Percentiles rank a stretch among this genome's conserved stretches.
phyloP scores from a whole-genome alignment of 202 grass and related monocot species.

The Eragrostis tef region DNA sequence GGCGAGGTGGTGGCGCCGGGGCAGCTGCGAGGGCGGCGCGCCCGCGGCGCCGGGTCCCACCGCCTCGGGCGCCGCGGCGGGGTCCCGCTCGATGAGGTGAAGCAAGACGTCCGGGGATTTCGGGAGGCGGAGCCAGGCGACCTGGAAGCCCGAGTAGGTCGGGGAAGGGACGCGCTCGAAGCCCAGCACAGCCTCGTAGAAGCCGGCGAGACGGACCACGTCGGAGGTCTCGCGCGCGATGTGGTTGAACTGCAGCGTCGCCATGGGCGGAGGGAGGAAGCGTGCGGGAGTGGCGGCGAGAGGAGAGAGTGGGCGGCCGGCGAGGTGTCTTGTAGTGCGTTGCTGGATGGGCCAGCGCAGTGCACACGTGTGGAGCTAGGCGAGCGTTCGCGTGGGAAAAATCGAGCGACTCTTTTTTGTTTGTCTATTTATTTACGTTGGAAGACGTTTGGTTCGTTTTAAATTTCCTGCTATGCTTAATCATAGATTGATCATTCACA shows the following conservation, averaged over 20 bases:
- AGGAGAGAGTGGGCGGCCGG: background rate
- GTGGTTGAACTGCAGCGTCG: slow-evolving; percentile 78
- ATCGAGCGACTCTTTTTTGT: background rate
- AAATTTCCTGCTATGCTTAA: background rate
- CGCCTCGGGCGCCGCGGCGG: slow-evolving; percentile 41
- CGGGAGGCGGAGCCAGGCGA: slow-evolving; percentile 79
- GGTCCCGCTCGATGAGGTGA: slow-evolving; percentile 85
- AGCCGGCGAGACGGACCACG: slow-evolving; percentile 76
- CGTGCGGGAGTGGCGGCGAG: background rate
- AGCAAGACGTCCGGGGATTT: slow-evolving; percentile 55
- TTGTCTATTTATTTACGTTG: background rate
- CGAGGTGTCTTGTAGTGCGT: background rate
- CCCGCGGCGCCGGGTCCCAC: slow-evolving; percentile 35
- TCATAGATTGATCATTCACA: background rate
- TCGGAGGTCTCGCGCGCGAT: slow-evolving; percentile 80
- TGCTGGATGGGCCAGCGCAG: background rate
- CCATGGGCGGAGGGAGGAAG: slow-evolving; percentile 51
- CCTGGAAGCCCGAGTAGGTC: slow-evolving; percentile 57
- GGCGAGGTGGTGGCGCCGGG: slow-evolving; percentile 68
- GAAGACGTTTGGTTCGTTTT: background rate
- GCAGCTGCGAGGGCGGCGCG: slow-evolving; percentile 55
- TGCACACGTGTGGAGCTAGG: slow-evolving; percentile 28
- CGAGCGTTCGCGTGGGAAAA: background rate
- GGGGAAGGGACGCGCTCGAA: slow-evolving; percentile 69
- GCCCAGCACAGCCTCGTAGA: slow-evolving; percentile 86